Evolutionary conservation across 1,284 basidiomycete species (phyloP).

Genomic region (Trametes sp.): DNA sequence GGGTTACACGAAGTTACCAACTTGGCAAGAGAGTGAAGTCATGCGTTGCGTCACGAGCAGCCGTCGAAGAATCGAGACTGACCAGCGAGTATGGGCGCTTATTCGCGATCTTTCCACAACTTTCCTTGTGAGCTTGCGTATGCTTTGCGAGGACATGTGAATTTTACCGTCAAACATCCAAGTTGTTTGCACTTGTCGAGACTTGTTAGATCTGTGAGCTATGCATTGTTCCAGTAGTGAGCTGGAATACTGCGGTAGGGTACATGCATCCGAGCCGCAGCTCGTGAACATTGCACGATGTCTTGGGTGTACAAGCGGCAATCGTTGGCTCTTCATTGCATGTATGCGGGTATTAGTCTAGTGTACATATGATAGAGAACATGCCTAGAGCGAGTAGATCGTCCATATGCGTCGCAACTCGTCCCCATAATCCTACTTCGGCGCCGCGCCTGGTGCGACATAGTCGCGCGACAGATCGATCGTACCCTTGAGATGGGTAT

Average conservation of each 20-base stretch:
- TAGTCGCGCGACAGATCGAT: slow-evolving; percentile 85
- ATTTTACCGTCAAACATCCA: no score
- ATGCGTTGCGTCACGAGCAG: slow-evolving; percentile 5
- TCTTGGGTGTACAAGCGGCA: not conserved
- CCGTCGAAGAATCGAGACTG: slow-evolving; percentile 8
- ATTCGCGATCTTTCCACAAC: slow-evolving; percentile 7
- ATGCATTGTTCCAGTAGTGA: no score
- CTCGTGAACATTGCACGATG: no score
- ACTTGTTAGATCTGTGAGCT: not conserved
- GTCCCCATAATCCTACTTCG: slow-evolving; percentile 43
- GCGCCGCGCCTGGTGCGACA: slow-evolving; percentile 49
- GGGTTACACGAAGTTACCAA: no score
- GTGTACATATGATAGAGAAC: slow-evolving; percentile 25
- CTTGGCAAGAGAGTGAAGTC: slow-evolving; percentile 4
- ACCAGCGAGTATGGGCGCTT: slow-evolving; percentile 1
- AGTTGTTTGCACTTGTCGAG: not conserved
- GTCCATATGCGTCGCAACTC: slow-evolving; percentile 7
- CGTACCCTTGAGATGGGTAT: slow-evolving; percentile 83
- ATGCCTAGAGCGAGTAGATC: slow-evolving; percentile 16
- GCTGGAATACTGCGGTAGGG: no score
- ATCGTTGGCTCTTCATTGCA: slow-evolving; percentile 9
- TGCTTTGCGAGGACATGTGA: not conserved
- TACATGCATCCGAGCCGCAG: no score
- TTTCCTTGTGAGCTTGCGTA: no score
- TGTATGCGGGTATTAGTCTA: slow-evolving; percentile 25